Percentiles rank a stretch among this genome's conserved stretches.
These are phyloP conservation scores for Microbotryum silenes-acaulis DNA, from an alignment of 1,284 basidiomycete genomes.

Conservation along the genomic window DNA sequence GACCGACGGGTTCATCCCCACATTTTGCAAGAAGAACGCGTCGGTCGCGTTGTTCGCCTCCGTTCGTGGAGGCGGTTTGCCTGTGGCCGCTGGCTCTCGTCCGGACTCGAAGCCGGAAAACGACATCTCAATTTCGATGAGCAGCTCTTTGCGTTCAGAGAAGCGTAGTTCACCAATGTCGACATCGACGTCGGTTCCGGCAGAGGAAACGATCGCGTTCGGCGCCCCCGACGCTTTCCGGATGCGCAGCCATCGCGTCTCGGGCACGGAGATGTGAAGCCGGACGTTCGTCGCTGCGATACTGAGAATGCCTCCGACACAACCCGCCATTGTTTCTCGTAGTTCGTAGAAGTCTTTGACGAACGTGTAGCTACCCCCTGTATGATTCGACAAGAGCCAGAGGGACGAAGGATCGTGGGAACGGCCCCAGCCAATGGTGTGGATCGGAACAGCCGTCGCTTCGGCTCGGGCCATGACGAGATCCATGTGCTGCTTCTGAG, in stretches of 20 bases:
- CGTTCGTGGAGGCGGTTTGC: background rate
- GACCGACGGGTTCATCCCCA: conserved; percentile 44
- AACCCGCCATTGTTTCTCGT: conserved; percentile 77
- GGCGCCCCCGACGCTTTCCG: conserved; percentile 82
- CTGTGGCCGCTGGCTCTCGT: background rate
- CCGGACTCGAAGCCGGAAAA: conserved; percentile 13
- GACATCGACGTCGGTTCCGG: conserved; percentile 87
- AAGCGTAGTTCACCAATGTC: conserved; percentile 87
- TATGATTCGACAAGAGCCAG: conserved; percentile 97
- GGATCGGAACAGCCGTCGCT: conserved; percentile 83
- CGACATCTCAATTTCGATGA: conserved; percentile 80
- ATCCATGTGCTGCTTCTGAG: conserved; percentile 96
- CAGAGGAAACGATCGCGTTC: conserved; percentile 68
- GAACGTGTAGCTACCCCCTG: conserved; percentile 92
- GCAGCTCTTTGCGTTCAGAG: conserved; percentile 86
- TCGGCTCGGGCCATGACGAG: conserved; percentile 90
- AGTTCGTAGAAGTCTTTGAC: conserved; percentile 91
- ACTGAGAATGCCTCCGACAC: conserved; percentile 87
- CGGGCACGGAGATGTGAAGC: conserved; percentile 80
- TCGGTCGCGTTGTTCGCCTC: conserved; percentile 32
- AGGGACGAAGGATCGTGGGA: conserved; percentile 95
- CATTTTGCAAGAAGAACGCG: conserved; percentile 34
- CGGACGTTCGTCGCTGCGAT: conserved; percentile 83
- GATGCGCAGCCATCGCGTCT: conserved; percentile 70
- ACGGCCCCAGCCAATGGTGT: conserved; percentile 91